Base-by-base conservation (phyloP, 1,284 basidiomycete species). In the Apiotrichum laibachii region DNA sequence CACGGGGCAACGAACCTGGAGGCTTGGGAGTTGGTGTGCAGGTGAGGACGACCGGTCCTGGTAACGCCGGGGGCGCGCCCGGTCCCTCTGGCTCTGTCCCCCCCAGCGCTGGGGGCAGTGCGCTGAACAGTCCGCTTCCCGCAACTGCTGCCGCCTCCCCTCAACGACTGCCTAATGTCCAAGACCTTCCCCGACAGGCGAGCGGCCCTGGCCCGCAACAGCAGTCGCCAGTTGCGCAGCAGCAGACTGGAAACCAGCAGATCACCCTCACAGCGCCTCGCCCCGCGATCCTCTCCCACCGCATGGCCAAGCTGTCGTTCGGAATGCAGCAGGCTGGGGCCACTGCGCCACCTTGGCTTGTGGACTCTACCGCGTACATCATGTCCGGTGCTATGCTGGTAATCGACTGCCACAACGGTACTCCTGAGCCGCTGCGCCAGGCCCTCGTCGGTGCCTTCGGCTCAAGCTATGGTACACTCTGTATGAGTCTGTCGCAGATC, bases 241-340 rank as follows among this genome's bases (percentile, higher is more conserved):
- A 37, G 15, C 12, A 40, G 9, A 21, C 19, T 11, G 12, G 10
- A n/a, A 19, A n/a, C 34, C 34, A 39, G 12, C 39, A 26, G 16
- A 40, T 50, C 49, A 50, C 39, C 15, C 19, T 50, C 49, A 50
- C 10, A 1, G 49, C 16, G 3, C 49, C 49, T 1, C 34, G 49
- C 21, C 49, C 49, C 7, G 49, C 49, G 35, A 50, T 50, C n/a
- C n/a, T 40, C 37, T 12, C 35, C 10, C 49, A 50, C 49, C 49
- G 49, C 15, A 22, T 50, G 13, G 49, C 49, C 34, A 50, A 50
- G 35, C 21, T 50, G 15, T 11, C 49, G 6, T 50, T 50, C 10
- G 18, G 33, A 2, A 13, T 40, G 35, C 35, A 50, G 4, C 19
- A 33, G 16, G 3, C 34, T 3, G 39, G 10, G 11, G 7, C 12